Evolutionary conservation across 148 eudicot genomes (phyloP).

Genomic region (Bassia scoparia): DNA sequence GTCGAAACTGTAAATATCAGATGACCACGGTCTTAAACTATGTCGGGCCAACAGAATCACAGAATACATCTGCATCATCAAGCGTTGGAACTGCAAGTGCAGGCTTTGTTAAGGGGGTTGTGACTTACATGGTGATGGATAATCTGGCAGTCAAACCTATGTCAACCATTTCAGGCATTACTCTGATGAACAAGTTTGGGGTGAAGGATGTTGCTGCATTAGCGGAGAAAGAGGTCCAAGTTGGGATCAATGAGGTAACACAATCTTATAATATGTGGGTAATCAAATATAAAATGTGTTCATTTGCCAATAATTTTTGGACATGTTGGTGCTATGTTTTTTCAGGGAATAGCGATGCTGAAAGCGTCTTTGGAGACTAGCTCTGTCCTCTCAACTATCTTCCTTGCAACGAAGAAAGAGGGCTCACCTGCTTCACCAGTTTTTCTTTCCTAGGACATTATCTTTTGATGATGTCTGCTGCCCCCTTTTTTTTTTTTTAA

Average conservation of each 20-base stretch:
- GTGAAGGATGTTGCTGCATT: constrained; percentile 14
- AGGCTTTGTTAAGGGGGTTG: constrained; percentile 31
- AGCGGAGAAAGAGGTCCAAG: constrained; percentile 21
- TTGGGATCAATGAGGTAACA: constrained; percentile 4
- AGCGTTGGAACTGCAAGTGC: not conserved
- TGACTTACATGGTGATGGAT: constrained; percentile 34
- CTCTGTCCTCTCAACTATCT: not conserved
- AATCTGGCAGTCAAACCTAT: constrained; percentile 25
- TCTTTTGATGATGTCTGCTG: too few relatives aligned
- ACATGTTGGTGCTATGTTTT: not conserved
- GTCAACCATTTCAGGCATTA: constrained; percentile 23
- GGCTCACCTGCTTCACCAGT: too few relatives aligned
- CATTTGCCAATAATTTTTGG: too few relatives aligned
- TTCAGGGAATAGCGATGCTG: constrained; percentile 7
- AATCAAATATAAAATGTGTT: too few relatives aligned
- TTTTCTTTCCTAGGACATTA: too few relatives aligned
- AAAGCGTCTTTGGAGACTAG: constrained; percentile 6
- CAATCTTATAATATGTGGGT: too few relatives aligned
- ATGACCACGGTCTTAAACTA: not conserved
- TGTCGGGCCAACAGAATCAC: not conserved
- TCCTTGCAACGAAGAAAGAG: not conserved
- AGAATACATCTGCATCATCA: not conserved
- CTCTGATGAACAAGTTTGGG: constrained; percentile 15
- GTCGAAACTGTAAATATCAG: not conserved
- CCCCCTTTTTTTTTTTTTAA: too few relatives aligned